Evolutionary conservation across 768 basidiomycete genomes (phyloP), one percentile per base, ranked within the genome.

Genomic region (Leccinum obscurum): DNA sequence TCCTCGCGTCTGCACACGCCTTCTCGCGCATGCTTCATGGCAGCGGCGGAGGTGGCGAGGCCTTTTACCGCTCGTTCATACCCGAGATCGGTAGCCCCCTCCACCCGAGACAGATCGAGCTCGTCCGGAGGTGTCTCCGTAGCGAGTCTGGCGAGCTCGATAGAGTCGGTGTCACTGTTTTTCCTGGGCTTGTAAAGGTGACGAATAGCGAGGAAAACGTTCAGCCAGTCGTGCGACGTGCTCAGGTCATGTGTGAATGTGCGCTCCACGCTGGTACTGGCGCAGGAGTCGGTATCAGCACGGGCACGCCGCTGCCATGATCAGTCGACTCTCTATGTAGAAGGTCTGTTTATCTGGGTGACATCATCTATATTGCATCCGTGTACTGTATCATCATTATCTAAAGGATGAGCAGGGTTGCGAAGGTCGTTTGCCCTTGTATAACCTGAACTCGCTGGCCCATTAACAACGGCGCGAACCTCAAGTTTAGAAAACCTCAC

Each of bases 21-120:
- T 94, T 94, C 75, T 90, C 89, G 50, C 87, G 92, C 63, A 93
- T 93, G 90, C 81, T 94, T 26, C 93, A 95, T 66, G 83, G 89
- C 48, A 55, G 57, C 0, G 77, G 83, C 17, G 84, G 83, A 13
- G 69, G 72, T 13, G 63, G 71, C 4, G 91, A 93, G 67, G 85
- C 88, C 1, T 94, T 93, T 70, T 94, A 93, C 70, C 86, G 90
- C 28, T 87, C 90, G 0, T 95, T 94, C 66, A 89, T 93, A 9
- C 92, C 92, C 3, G 92, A 94, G 68, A 75, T 94, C 17, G 89
- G 86, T 5, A 87, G 84, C 66, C 79, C 81, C 6, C 78, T 95
- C n/a, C 84, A 84, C 63, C 87, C 93, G 8, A 77, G 83, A 37
- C 89, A 93, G 72, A 88, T 94, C 58, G 93, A 95, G 70, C 84